Evolutionary conservation across 2,329 filamentous ascomycete species (phyloP), one percentile per base, ranked within the genome.

Genomic region (Penicillium sp.): DNA sequence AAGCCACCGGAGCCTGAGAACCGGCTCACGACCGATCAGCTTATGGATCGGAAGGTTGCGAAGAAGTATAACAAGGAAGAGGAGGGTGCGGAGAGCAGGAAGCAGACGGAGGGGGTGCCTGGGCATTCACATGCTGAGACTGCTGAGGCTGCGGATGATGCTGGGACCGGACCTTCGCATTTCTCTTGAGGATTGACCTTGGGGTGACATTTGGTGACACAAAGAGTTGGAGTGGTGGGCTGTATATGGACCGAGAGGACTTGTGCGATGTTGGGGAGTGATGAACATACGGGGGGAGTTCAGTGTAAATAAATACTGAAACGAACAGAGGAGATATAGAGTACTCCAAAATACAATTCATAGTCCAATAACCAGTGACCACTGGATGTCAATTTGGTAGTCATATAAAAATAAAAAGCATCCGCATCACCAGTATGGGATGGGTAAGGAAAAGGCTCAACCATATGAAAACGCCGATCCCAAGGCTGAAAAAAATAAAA

Each of bases 11-110:
- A 60, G n/a, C 68, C 68, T 8, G 66, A 70, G 35, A 53, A 70
- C n/a, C 63, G 60, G 19, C 56, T 69, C 15, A 68, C 66, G 2
- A 70, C 67, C 5, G 61, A 65, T 21, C 67, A 68, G 21, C 57
- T 70, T 10, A 65, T 67, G 45, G 68, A 68, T 43, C 66, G 61
- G 36, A 55, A 62, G 25, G 49, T 65, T 31, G 66, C 66, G 2
- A 57, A 64, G 57, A 49, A 50, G n/a, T 54, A 58, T 48, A 56
- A 57, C 25, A 29, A 52, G 10, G 65, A 65, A 8, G 65, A 68
- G 29, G 63, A 61, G 35, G 44, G 50, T 9, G 54, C 50, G 19
- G 36, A 48, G 2, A 48, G 38, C 21, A 62, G 55, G 33, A 62
- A 62, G 47, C 42, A 59, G 39, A 36, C 23, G 1, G 61, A 63